A percentile compares a stretch with the other conserved stretches of the same genome.
Conservation (phyloP, 768 basidiomycete species). For the Daedaleopsis sinensis region DNA sequence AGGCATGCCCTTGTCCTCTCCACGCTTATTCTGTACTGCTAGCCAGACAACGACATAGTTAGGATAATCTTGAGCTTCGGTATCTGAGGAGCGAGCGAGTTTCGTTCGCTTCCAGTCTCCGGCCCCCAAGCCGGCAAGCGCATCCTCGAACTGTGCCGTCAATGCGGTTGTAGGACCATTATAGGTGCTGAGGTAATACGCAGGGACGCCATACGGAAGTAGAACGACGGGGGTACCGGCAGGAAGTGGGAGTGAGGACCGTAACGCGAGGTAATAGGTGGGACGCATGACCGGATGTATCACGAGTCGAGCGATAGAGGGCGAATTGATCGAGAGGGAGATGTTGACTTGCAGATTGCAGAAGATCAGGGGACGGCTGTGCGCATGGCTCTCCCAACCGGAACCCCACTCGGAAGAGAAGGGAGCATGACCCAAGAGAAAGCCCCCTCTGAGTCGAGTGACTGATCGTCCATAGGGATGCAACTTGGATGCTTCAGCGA, state of each 20-base stretch:
- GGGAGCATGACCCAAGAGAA: conserved; percentile 54
- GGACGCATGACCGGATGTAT: conserved; percentile 64
- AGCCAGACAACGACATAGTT: conserved; percentile 73
- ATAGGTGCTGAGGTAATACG: conserved; percentile 74
- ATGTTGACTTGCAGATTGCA: conserved; percentile 63
- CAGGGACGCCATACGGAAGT: conserved; percentile 71
- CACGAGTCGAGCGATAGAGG: conserved; percentile 46
- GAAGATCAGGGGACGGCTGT: conserved; percentile 57
- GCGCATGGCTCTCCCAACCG: conserved; percentile 62
- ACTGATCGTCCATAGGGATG: conserved; percentile 37
- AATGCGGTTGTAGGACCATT: conserved; percentile 66
- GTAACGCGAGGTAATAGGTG: conserved; percentile 61
- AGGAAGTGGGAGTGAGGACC: conserved; percentile 42
- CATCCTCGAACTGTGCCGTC: conserved; percentile 62
- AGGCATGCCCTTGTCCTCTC: conserved; percentile 78
- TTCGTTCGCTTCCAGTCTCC: conserved; percentile 46
- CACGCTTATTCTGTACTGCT: conserved; percentile 74
- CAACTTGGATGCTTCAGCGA: conserved; percentile 45
- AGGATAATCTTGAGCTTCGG: conserved; percentile 13
- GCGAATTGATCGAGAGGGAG: conserved; percentile 21
- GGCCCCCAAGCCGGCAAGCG: conserved; percentile 64
- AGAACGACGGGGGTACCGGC: conserved; percentile 71
- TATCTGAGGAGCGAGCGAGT: not conserved
- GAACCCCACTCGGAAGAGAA: conserved; percentile 60
- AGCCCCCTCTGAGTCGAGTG: conserved; percentile 60